Evolutionary conservation across 345 rosid species (phyloP).

Genomic region (Brassica napus): DNA sequence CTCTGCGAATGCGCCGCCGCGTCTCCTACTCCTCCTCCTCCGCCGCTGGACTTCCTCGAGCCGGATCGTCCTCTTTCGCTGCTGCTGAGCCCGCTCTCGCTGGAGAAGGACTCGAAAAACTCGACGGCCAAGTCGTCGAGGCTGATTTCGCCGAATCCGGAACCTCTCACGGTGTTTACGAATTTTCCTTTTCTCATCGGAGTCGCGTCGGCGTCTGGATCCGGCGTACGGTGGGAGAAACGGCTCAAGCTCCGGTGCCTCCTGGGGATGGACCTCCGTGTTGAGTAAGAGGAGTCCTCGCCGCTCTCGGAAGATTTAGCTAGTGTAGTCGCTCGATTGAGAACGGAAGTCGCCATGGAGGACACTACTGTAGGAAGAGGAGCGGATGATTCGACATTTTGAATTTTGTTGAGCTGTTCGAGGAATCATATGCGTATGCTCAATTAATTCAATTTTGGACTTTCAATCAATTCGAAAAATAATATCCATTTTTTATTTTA

Average conservation of each 20-base stretch:
- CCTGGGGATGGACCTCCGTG: slow-evolving; percentile 49
- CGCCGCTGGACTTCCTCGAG: slow-evolving; percentile 35
- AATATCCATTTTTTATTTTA: background rate
- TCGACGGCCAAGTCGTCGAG: slow-evolving; percentile 80
- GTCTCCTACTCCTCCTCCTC: slow-evolving; percentile 25
- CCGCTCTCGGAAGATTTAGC: slow-evolving; percentile 47
- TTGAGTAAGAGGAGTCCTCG: slow-evolving; percentile 52
- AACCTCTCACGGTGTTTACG: slow-evolving; percentile 82
- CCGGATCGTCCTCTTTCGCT: slow-evolving; percentile 56
- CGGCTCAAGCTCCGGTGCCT: slow-evolving; percentile 89
- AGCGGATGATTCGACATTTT: background rate
- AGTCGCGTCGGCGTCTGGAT: slow-evolving; percentile 45
- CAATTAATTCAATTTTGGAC: background rate
- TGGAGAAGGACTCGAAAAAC: slow-evolving; percentile 58
- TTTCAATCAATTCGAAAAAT: background rate
- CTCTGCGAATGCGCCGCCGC: slow-evolving; percentile 46
- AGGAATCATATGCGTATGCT: background rate
- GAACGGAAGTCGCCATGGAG: slow-evolving; percentile 79
- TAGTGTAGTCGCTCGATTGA: slow-evolving; percentile 58
- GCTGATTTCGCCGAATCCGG: slow-evolving; percentile 76
- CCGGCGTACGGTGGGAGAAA: slow-evolving; percentile 57
- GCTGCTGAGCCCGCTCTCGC: slow-evolving; percentile 36
- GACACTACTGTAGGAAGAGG: background rate
- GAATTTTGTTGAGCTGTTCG: background rate
- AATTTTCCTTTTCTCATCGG: slow-evolving; percentile 64